Conservation (phyloP, 768 basidiomycete species). For the Leucogyrophana mollusca region DNA sequence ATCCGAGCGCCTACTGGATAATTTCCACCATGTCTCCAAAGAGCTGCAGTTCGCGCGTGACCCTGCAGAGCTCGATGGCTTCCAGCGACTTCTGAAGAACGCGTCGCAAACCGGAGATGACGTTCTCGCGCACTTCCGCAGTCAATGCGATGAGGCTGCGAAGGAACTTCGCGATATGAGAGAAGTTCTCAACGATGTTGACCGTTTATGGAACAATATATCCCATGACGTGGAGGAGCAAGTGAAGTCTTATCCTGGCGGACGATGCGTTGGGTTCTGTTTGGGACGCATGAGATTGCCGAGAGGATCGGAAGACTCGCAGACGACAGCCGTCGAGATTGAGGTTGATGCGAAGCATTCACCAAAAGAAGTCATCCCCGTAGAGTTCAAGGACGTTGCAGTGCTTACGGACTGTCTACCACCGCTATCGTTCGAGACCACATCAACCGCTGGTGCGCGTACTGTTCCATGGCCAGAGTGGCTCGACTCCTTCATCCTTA, state of each 20-base stretch:
- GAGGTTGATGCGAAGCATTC: slow-evolving; percentile 7
- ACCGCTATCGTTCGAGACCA: slow-evolving; percentile 14
- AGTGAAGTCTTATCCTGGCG: slow-evolving; percentile 16
- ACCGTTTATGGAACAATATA: slow-evolving; percentile 43
- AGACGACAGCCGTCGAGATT: slow-evolving; percentile 46
- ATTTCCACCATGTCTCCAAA: slow-evolving; percentile 50
- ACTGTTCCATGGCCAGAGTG: slow-evolving; percentile 38
- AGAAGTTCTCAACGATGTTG: slow-evolving; percentile 41
- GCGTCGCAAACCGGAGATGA: slow-evolving; percentile 43
- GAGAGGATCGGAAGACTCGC: slow-evolving; percentile 69
- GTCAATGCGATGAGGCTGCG: slow-evolving; percentile 49
- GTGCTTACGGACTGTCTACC: slow-evolving; percentile 18
- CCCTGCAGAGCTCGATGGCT: slow-evolving; percentile 36
- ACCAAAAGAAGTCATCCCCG: slow-evolving; percentile 7
- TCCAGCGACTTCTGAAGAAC: slow-evolving; percentile 48
- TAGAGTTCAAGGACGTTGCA: slow-evolving; percentile 15
- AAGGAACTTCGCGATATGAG: slow-evolving; percentile 50
- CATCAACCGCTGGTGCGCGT: slow-evolving; percentile 22
- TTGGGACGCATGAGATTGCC: slow-evolving; percentile 36
- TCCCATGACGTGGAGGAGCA: slow-evolving; percentile 45
- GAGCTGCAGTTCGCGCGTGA: slow-evolving; percentile 37
- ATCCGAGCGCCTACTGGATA: slow-evolving; percentile 49
- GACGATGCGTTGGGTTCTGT: slow-evolving; percentile 7
- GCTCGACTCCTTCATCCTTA: slow-evolving; percentile 37
- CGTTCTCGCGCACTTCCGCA: slow-evolving; percentile 51